Evolutionary conservation across 345 rosid genomes (phyloP).

Genomic region (Rhizophora apiculata): DNA sequence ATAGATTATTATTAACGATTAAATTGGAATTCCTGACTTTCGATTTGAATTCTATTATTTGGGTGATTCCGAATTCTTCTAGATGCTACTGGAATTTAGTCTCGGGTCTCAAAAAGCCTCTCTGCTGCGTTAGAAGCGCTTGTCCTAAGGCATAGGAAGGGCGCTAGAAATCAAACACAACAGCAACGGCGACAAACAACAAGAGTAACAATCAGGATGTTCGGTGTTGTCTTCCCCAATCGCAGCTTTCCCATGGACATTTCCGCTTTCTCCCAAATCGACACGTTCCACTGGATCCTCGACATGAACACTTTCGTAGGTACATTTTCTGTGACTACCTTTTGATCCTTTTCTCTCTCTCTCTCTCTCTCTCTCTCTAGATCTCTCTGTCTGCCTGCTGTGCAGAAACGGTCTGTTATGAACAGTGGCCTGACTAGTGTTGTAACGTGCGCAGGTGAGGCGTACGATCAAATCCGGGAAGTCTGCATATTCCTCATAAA

Average conservation of each 20-base stretch:
- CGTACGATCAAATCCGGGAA: constrained; percentile 73
- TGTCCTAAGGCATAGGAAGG: too few species aligned
- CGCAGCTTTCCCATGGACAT: constrained; percentile 94
- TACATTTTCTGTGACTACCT: background rate
- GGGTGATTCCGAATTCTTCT: background rate
- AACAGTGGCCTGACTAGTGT: too few species aligned
- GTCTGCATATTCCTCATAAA: constrained; percentile 83
- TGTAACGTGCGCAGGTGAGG: constrained; percentile 51
- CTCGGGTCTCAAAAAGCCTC: background rate
- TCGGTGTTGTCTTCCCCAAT: constrained; percentile 93
- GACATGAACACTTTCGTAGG: constrained; percentile 98
- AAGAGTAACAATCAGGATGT: constrained; percentile 37
- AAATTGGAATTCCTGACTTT: too few species aligned
- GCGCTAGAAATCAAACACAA: background rate
- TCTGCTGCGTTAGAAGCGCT: background rate
- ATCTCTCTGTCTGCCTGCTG: background rate
- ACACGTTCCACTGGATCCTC: constrained; percentile 88
- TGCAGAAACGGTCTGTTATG: too few species aligned
- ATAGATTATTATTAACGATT: too few species aligned
- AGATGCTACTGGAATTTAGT: background rate
- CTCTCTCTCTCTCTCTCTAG: background rate
- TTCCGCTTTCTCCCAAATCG: constrained; percentile 84
- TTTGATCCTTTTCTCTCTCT: background rate
- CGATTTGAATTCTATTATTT: too few species aligned
- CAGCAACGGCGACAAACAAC: background rate